Percentiles rank a stretch among this genome's conserved stretches.
These are phyloP conservation scores for Tolypocladium tropicale DNA, from an alignment of 2,329 filamentous ascomycete genomes.

Conservation along the genomic window DNA sequence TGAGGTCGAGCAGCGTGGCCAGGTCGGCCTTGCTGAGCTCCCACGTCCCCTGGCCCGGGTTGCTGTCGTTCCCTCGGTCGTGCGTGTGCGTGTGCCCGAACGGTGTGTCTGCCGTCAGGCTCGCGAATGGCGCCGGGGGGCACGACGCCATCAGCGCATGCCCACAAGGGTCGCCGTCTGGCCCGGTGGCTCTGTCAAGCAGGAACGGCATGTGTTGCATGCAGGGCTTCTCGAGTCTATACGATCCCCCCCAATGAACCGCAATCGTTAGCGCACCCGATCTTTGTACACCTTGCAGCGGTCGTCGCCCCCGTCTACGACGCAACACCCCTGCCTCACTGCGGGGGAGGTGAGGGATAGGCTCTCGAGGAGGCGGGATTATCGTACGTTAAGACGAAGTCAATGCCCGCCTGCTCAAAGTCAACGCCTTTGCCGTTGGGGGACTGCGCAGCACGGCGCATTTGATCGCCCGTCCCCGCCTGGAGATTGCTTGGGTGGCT, in stretches of 20 bases:
- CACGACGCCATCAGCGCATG: conserved; percentile 92
- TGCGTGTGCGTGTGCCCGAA: conserved; percentile 37
- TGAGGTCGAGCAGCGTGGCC: conserved; percentile 73
- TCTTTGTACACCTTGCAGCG: conserved; percentile 6
- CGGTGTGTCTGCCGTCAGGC: conserved; percentile 38
- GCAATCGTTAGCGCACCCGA: conserved; percentile 33
- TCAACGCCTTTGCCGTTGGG: conserved; percentile 40
- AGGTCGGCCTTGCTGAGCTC: conserved; percentile 69
- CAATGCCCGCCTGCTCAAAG: conserved; percentile 76
- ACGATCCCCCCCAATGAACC: conserved; percentile 25
- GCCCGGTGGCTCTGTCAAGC: conserved; percentile 46
- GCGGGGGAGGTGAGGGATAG: conserved; percentile 55
- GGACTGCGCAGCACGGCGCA: conserved; percentile 15
- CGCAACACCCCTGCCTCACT: conserved; percentile 24
- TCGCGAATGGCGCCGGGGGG: conserved; percentile 55
- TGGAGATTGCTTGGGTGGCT: conserved; percentile 12
- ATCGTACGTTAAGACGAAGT: conserved; percentile 86
- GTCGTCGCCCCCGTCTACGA: conserved; percentile 6
- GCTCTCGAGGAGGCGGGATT: conserved; percentile 44
- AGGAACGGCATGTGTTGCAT: conserved; percentile 83
- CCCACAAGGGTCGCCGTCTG: conserved; percentile 63
- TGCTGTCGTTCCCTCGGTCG: conserved; percentile 12
- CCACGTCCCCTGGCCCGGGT: conserved; percentile 61
- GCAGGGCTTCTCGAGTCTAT: conserved; percentile 83
- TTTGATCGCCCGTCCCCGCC: conserved; percentile 20